phyloP scores from a whole-genome alignment of 2,329 filamentous ascomycete species.

The Lasiodiplodia gonubiensis region DNA sequence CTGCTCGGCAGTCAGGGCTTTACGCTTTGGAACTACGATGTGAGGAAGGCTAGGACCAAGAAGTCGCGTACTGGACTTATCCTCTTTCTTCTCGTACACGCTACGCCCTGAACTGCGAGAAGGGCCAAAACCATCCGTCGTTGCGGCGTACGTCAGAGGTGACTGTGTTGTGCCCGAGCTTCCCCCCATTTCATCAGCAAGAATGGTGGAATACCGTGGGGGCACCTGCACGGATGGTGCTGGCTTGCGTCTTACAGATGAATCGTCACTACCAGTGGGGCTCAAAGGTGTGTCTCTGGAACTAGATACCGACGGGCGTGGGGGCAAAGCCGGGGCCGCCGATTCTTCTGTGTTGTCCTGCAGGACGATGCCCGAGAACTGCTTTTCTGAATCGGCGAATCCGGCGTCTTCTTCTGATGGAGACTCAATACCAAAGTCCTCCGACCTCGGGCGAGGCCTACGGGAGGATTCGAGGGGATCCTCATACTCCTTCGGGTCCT shows the following conservation, averaged over 20 bases:
- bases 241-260: constrained; percentile 48
- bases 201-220: constrained; percentile 52
- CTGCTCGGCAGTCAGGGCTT: constrained; percentile 52
- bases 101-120: constrained; percentile 24
- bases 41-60: constrained; percentile 40
- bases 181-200: constrained; percentile 43
- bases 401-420: constrained; percentile 33
- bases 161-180: constrained; percentile 39
- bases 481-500: constrained; percentile 52
- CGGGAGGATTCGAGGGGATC: constrained; percentile 50
- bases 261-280: constrained; percentile 29
- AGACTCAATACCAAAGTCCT: constrained; percentile 27
- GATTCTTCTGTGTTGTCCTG: constrained; percentile 48
- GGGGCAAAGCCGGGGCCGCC: constrained; percentile 47
- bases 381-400: constrained; percentile 41
- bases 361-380: constrained; percentile 50
- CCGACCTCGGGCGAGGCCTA: constrained; percentile 31
- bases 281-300: constrained; percentile 18
- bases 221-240: constrained; percentile 49
- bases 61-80: constrained; percentile 36
- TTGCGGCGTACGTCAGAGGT: constrained; percentile 46
- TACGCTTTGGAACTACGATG: constrained; percentile 51
- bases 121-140: constrained; percentile 46
- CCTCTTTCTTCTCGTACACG: constrained; percentile 41
- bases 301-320: constrained; percentile 36